Conservation (phyloP, 768 basidiomycete genomes). For the Suillus paluster region DNA sequence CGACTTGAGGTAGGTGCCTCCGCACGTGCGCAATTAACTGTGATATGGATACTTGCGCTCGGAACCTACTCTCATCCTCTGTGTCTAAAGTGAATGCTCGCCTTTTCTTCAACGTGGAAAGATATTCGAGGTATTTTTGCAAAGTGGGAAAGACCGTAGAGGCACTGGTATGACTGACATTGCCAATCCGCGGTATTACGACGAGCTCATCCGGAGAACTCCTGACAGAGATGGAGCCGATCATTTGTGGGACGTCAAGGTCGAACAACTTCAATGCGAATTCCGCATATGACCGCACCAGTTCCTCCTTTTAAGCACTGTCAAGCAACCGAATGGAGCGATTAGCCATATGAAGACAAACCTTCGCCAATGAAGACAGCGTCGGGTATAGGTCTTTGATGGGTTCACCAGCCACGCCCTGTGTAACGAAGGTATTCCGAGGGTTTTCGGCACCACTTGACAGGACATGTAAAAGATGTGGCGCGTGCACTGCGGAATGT, state of each 20-base stretch:
- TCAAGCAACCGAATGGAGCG: background rate
- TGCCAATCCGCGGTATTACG: slow-evolving; percentile 8
- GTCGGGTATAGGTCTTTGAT: slow-evolving; percentile 1
- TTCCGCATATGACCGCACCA: slow-evolving; percentile 16
- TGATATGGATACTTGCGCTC: slow-evolving; percentile 11
- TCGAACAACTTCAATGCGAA: slow-evolving; percentile 11
- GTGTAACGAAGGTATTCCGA: slow-evolving; percentile 4
- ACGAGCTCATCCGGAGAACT: background rate
- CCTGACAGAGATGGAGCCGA: slow-evolving; percentile 2
- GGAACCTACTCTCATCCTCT: slow-evolving; percentile 9
- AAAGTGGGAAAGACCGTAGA: slow-evolving; percentile 5
- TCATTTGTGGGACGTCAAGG: slow-evolving; percentile 12
- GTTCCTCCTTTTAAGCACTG: slow-evolving; percentile 9
- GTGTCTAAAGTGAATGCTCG: slow-evolving; percentile 6
- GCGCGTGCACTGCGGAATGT: slow-evolving; percentile 3
- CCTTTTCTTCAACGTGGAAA: slow-evolving; percentile 1
- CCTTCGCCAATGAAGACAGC: slow-evolving; percentile 8
- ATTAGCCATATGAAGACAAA: slow-evolving; percentile 2
- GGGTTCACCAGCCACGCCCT: background rate
- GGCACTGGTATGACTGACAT: background rate
- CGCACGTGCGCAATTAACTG: slow-evolving; percentile 7
- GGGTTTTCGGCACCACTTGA: background rate
- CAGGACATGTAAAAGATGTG: slow-evolving; percentile 1
- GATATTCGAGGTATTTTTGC: slow-evolving; percentile 10
- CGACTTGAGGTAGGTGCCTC: background rate